These are phyloP conservation scores for Alternaria triticina DNA, from an alignment of 2,329 filamentous ascomycete species.

Conservation along the genomic window DNA sequence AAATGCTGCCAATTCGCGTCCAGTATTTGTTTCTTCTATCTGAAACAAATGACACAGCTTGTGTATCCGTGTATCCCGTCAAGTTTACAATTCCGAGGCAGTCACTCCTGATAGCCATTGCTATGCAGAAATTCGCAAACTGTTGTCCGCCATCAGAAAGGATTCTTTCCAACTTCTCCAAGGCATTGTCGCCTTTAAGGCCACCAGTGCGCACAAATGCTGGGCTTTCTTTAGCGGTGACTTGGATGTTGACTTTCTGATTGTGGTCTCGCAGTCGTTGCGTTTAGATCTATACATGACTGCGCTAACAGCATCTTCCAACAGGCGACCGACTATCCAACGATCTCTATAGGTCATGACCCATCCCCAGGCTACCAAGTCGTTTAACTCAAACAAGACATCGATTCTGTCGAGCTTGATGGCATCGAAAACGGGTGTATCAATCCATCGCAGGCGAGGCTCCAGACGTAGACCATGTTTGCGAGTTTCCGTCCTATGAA, in stretches of 20 bases:
- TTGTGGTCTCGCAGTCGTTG: no score
- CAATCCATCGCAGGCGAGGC: not conserved
- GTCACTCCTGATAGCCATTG: not conserved
- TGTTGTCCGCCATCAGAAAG: not conserved
- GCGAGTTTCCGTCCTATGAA: not conserved
- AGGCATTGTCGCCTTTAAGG: not conserved
- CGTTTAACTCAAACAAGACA: not conserved
- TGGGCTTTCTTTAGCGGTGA: not conserved
- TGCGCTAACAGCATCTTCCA: not conserved
- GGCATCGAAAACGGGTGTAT: not conserved
- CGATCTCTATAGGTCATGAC: not conserved
- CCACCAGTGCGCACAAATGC: not conserved
- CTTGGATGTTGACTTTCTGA: not conserved
- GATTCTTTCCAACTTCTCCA: not conserved
- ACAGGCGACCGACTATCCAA: not conserved
- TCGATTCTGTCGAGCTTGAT: not conserved
- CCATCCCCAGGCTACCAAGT: not conserved
- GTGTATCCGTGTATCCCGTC: not conserved
- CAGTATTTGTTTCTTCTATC: no score
- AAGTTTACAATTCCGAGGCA: no score
- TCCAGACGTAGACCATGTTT: not conserved
- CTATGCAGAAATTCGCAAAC: not conserved
- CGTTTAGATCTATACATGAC: not conserved
- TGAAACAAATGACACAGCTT: not conserved
- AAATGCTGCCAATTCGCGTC: not conserved